These are phyloP conservation scores for Tieghemostelium lacteum DNA, from an alignment of 78 protist species.

Conservation along the genomic window DNA sequence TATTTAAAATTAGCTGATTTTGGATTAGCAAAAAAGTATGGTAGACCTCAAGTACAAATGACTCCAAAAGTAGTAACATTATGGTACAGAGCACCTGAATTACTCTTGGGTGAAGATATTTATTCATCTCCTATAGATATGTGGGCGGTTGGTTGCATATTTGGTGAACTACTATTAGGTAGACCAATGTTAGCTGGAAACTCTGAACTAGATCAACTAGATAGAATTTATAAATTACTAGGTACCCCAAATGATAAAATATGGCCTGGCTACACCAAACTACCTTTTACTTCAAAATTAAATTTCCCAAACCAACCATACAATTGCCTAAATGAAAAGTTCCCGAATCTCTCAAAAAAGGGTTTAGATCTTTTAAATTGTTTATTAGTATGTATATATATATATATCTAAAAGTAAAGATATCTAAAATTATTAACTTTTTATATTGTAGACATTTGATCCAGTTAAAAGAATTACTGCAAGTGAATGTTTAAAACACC, in stretches of 20 bases:
- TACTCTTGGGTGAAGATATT: slow-evolving; percentile 94
- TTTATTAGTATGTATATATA: slow-evolving; percentile 15
- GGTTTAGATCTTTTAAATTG: slow-evolving; percentile 51
- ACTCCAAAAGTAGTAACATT: slow-evolving; percentile 94
- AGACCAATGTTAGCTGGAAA: slow-evolving; percentile 95
- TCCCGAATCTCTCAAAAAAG: slow-evolving; percentile 27
- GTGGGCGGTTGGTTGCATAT: slow-evolving; percentile 98
- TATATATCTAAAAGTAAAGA: background rate
- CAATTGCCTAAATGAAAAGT: slow-evolving; percentile 4
- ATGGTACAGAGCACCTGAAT: slow-evolving; percentile 99
- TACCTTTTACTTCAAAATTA: slow-evolving; percentile 86
- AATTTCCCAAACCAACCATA: slow-evolving; percentile 76
- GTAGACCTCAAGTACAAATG: slow-evolving; percentile 89
- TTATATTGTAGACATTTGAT: slow-evolving; percentile 45
- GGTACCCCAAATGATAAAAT: slow-evolving; percentile 93
- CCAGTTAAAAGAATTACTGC: slow-evolving; percentile 70
- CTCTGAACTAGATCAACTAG: slow-evolving; percentile 93
- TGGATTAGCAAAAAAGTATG: slow-evolving; percentile 96
- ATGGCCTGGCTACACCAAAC: slow-evolving; percentile 91
- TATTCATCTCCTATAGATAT: slow-evolving; percentile 97
- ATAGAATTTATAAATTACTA: slow-evolving; percentile 83
- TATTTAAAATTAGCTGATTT: slow-evolving; percentile 99
- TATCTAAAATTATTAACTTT: background rate
- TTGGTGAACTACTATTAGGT: slow-evolving; percentile 96
- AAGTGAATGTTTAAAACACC: slow-evolving; percentile 62